Percentiles rank a stretch among this genome's conserved stretches.
Evolutionary conservation across 1,284 basidiomycete genomes (phyloP).

Genomic region (Puccinia coronata): DNA sequence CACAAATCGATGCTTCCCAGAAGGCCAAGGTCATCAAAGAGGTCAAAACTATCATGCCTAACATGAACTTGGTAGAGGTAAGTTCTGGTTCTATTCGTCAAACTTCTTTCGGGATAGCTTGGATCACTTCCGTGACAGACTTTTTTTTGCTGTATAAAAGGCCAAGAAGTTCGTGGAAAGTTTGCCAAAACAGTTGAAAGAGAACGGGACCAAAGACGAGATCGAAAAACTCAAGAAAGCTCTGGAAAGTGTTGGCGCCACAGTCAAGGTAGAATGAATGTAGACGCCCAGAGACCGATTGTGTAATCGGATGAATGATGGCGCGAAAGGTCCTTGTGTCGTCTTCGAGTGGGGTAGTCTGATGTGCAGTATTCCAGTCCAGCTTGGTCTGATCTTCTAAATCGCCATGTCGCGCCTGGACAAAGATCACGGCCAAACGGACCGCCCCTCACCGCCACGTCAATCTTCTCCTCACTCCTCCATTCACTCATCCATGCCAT

Average conservation of each 20-base stretch:
- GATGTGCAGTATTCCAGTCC: background rate
- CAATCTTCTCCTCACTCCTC: background rate
- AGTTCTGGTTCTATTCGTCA: constrained; percentile 56
- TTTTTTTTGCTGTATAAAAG: constrained; percentile 61
- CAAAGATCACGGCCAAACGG: background rate
- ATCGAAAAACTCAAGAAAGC: constrained; percentile 92
- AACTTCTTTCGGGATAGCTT: constrained; percentile 16
- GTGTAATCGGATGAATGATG: background rate
- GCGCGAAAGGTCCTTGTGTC: background rate
- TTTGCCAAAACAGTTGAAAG: constrained; percentile 89
- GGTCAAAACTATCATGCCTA: constrained; percentile 91
- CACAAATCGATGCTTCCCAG: constrained; percentile 81
- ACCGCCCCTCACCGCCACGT: background rate
- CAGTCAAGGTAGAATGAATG: constrained; percentile 64
- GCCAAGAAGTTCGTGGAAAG: constrained; percentile 99
- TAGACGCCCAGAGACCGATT: background rate
- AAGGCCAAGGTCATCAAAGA: constrained; percentile 99
- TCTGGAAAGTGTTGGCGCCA: constrained; percentile 85
- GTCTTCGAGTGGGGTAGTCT: background rate
- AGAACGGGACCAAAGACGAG: constrained; percentile 94
- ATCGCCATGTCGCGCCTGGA: background rate
- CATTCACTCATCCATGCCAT: background rate
- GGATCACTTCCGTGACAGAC: constrained; percentile 11
- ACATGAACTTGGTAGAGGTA: constrained; percentile 92
- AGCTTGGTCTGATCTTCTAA: background rate